Percentiles rank a stretch among this genome's conserved stretches.
phyloP scores from a whole-genome alignment of 768 basidiomycete species.

The Pseudohyphozyma bogoriensis region DNA sequence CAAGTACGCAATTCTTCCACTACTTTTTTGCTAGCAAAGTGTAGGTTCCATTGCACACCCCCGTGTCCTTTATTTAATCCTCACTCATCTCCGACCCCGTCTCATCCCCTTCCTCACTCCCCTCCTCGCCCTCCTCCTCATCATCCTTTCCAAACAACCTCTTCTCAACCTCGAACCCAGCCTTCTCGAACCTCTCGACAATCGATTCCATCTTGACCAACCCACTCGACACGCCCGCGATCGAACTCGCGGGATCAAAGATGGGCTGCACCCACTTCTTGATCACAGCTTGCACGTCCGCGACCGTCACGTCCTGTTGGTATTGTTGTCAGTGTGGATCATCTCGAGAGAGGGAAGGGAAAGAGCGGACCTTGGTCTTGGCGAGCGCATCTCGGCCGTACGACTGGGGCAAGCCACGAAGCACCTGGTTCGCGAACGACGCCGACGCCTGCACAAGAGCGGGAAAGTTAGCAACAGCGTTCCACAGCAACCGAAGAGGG shows the following conservation, averaged over 20 bases:
- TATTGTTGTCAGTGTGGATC: not conserved
- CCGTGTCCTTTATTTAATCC: too few species aligned
- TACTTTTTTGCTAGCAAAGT: too few species aligned
- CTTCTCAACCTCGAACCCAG: slow-evolving; percentile 72
- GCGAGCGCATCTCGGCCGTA: slow-evolving; percentile 66
- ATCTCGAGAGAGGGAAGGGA: not conserved
- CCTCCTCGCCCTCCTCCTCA: slow-evolving; percentile 27
- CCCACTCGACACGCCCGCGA: slow-evolving; percentile 71
- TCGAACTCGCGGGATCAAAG: slow-evolving; percentile 64
- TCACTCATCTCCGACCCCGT: not conserved
- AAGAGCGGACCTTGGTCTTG: slow-evolving; percentile 48
- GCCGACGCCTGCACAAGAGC: slow-evolving; percentile 54
- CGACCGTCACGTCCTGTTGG: slow-evolving; percentile 56
- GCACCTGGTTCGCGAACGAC: slow-evolving; percentile 81
- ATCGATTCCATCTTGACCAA: slow-evolving; percentile 69
- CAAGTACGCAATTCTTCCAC: too few species aligned
- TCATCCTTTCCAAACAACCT: slow-evolving; percentile 47
- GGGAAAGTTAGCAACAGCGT: not conserved
- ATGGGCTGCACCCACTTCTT: slow-evolving; percentile 70
- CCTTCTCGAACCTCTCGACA: slow-evolving; percentile 49
- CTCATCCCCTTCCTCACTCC: slow-evolving; percentile 24
- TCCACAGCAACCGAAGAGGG: not conserved
- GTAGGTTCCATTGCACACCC: too few species aligned
- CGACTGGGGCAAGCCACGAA: slow-evolving; percentile 70
- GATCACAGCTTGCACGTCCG: slow-evolving; percentile 61